Evolutionary conservation across 192 early-diverging fungal species (phyloP), one percentile per base, ranked within the genome.

Genomic region (Rhizoclosmatium globosum): DNA sequence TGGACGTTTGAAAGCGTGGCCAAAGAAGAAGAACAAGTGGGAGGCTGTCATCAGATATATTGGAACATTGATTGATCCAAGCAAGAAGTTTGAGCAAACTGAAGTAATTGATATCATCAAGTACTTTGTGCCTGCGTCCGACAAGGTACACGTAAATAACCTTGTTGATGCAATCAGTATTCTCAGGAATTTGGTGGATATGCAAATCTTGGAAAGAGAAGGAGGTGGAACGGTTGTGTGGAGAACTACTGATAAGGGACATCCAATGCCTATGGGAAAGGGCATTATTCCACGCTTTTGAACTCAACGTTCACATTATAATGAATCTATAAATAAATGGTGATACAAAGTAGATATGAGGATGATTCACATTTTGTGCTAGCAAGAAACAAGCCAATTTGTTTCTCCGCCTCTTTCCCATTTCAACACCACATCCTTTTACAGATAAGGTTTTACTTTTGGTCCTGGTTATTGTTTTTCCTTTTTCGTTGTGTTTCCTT

Each of bases 161-260:
- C 9, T 2, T 64, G 39, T 43, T 0, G 66, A 68, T 44, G 4
- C 44, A 9, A 46, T 23, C 23, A 44, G 39, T 2, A 43, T 71
- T 39, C 44, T 71, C 17, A 48, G 70, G 41, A 71, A 57, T 71
- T 71, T 71, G 70, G 70, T 71, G 47, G 70, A 71, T 71, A 71
- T 71, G 70, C 47, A 39, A 47, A 71, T 71, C 47, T 57, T 71
- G 53, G 70, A 71, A 39, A 48, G 70, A 57, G 70, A 71, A 71
- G 70, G 7, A 15, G 70, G 53, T 1, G 53, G 70, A 19, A 39
- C 21, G 19, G 15, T 21, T 7, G 46, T 48, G 17, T 71, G 70
- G 70, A 48, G 70, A 44, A 71, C 70, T 0, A 56, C 44, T 9
- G 21, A 71, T 42, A 13, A 47, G 1, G 70, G 70, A 15, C 31